Evolutionary conservation across 2,329 filamentous ascomycete genomes (phyloP).

Genomic region (Penicillium freii): DNA sequence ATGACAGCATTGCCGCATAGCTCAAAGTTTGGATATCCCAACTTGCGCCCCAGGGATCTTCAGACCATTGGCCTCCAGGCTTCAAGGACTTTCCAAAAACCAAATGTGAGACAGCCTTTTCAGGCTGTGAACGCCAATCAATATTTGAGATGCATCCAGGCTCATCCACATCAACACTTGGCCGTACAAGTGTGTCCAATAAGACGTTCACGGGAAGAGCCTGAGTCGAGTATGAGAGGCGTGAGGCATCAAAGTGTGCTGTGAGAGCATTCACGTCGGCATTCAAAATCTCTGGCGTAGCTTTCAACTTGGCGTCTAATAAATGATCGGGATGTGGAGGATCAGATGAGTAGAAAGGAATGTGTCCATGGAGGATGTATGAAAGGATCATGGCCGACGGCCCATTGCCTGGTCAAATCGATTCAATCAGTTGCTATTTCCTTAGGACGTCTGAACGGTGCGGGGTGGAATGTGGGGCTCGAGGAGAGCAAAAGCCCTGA

Average conservation of each 20-base stretch:
- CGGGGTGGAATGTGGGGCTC: neutral
- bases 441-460: neutral
- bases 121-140: constrained; percentile 53
- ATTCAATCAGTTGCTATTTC: neutral
- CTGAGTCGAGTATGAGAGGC: constrained; percentile 61
- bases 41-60: constrained; percentile 52
- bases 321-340: constrained; percentile 57
- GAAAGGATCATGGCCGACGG: constrained; percentile 62
- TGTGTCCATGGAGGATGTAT: constrained; percentile 61
- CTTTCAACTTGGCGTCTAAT: constrained; percentile 55
- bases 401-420: constrained; percentile 53
- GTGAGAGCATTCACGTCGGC: constrained; percentile 51
- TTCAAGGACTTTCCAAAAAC: constrained; percentile 52
- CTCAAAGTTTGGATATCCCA: constrained; percentile 60
- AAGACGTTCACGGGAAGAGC: constrained; percentile 60
- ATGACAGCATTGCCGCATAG: constrained; percentile 61
- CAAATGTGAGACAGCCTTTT: constrained; percentile 53
- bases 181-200: constrained; percentile 58
- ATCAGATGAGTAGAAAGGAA: constrained; percentile 54
- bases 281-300: constrained; percentile 49
- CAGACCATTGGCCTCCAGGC: constrained; percentile 60
- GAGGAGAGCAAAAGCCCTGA: neutral
- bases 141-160: constrained; percentile 51
- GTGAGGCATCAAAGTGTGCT: constrained; percentile 57
- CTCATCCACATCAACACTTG: constrained; percentile 58